A percentile compares a stretch with the other conserved stretches of the same genome.
Conservation (phyloP, 2,329 filamentous ascomycete genomes). For the Rutstroemia sp. region DNA sequence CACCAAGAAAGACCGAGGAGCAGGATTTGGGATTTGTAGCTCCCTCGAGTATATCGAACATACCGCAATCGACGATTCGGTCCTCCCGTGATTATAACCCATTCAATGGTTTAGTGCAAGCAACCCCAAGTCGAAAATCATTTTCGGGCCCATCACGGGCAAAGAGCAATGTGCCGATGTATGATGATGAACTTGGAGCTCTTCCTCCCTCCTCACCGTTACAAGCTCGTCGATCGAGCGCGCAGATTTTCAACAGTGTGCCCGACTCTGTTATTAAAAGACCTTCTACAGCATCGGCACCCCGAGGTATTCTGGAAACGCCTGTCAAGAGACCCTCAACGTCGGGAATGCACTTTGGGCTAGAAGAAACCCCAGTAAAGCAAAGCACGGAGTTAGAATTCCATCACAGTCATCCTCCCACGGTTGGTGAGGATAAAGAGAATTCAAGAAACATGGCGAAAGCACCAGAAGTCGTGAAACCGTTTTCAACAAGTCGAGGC, state of each 20-base stretch:
- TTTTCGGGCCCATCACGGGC: background rate
- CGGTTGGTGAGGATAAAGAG: slow-evolving; percentile 16
- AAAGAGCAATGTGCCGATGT: background rate
- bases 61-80: slow-evolving; percentile 23
- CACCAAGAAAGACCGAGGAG: slow-evolving; percentile 10
- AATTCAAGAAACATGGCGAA: slow-evolving; percentile 10
- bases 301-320: slow-evolving; percentile 21
- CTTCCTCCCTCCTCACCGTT: slow-evolving; percentile 23
- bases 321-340: slow-evolving; percentile 18
- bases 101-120: slow-evolving; percentile 21
- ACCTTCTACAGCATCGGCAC: background rate
- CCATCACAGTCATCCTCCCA: slow-evolving; percentile 17
- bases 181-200: slow-evolving; percentile 8
- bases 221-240: slow-evolving; percentile 21
- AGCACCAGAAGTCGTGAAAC: background rate
- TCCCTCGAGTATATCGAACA: slow-evolving; percentile 22
- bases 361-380: slow-evolving; percentile 20
- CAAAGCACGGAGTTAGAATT: slow-evolving; percentile 9
- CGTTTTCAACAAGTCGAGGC: background rate
- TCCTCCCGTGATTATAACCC: slow-evolving; percentile 15
- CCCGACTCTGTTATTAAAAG: slow-evolving; percentile 19
- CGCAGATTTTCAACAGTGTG: slow-evolving; percentile 21
- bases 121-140: slow-evolving; percentile 25
- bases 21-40: slow-evolving; percentile 14
- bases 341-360: background rate